A percentile compares a stretch with the other conserved stretches of the same genome.
Conservation (phyloP, 2,329 filamentous ascomycete genomes). For the Pestalotiopsis sp. region DNA sequence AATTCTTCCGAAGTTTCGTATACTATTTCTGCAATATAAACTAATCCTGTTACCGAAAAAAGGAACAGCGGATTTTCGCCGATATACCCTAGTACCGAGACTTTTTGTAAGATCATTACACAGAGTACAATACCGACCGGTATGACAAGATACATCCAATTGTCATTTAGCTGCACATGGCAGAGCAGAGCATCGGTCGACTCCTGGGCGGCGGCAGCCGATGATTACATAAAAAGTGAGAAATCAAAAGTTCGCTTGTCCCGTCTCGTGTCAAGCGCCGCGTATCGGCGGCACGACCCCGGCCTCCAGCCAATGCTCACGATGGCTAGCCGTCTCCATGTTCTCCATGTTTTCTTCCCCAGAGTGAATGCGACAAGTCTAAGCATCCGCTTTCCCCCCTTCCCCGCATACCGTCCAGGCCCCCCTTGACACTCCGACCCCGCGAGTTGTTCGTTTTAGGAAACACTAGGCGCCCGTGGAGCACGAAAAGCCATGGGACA, state of each 20-base stretch:
- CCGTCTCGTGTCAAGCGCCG: no score
- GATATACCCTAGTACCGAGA: no score
- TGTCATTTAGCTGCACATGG: neutral
- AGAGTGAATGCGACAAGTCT: neutral
- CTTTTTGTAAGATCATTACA: no score
- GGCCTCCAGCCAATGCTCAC: neutral
- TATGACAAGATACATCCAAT: neutral
- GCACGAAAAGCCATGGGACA: neutral
- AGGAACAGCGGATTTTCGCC: no score
- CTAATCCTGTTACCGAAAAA: no score
- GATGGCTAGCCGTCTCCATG: neutral
- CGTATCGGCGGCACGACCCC: neutral
- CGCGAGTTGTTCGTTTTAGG: constrained; percentile 3
- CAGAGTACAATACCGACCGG: no score
- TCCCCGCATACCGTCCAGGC: neutral
- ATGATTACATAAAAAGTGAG: no score
- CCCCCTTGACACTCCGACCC: neutral
- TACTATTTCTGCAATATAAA: no score
- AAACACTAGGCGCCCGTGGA: neutral
- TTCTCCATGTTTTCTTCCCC: neutral
- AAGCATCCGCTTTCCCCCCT: constrained; percentile 2
- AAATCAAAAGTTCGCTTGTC: no score
- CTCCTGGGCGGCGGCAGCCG: no score
- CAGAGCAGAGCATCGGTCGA: no score
- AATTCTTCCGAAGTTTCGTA: no score